Conservation (phyloP, 345 rosid genomes). For the Sonneratia alba region DNA sequence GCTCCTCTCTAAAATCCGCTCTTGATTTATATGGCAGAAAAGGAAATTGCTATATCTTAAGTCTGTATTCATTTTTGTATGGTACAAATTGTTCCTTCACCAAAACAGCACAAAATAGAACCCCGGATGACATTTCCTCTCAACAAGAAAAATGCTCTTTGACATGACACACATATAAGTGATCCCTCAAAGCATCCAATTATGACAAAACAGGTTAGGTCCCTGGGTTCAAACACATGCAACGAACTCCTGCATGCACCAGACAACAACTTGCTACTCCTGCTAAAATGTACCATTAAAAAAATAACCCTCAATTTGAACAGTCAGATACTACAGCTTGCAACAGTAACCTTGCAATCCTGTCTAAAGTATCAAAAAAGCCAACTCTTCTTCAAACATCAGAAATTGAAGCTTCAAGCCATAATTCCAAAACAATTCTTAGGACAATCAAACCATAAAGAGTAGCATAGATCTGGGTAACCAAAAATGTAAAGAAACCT, state of each 20-base stretch:
- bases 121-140: not conserved
- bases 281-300: not conserved
- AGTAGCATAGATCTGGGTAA: not conserved
- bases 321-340: no score
- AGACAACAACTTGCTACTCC: not conserved
- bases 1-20: not conserved
- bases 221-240: not conserved
- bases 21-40: not conserved
- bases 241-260: not conserved
- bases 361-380: no score
- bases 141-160: not conserved
- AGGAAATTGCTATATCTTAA: not conserved
- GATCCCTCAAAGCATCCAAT: not conserved
- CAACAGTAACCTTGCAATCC: no score
- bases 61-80: not conserved
- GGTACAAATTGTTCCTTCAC: not conserved
- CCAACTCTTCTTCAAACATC: not conserved
- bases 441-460: not conserved
- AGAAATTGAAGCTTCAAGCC: not conserved
- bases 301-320: not conserved
- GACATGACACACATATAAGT: not conserved
- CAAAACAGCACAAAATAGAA: not conserved
- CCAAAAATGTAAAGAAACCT: not conserved
- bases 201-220: not conserved
- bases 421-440: not conserved